Evolutionary conservation across 2,329 filamentous ascomycete species (phyloP).

Genomic region (Fusarium sp.): DNA sequence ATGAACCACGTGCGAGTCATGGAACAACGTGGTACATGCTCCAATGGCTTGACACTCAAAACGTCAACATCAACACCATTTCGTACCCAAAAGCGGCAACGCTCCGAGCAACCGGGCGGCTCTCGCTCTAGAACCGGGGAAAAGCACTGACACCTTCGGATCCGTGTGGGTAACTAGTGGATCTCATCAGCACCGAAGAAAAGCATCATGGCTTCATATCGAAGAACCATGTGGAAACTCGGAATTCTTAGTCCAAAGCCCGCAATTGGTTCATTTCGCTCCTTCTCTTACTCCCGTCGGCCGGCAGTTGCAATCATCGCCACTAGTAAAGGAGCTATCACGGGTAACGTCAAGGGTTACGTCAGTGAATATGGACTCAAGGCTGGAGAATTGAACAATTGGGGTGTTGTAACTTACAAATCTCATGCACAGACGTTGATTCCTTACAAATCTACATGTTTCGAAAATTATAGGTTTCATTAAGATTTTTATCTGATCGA

Average conservation of each 20-base stretch:
- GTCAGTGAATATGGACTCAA: slow-evolving; percentile 17
- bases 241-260: slow-evolving; percentile 30
- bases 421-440: slow-evolving; percentile 27
- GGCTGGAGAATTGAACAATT: background rate
- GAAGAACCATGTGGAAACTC: slow-evolving; percentile 16
- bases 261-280: slow-evolving; percentile 11
- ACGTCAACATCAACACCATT: background rate
- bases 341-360: slow-evolving; percentile 33
- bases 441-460: slow-evolving; percentile 24
- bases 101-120: slow-evolving; percentile 5
- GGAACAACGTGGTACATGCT: background rate
- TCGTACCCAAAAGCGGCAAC: slow-evolving; percentile 2
- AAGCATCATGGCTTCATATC: slow-evolving; percentile 17
- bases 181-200: background rate
- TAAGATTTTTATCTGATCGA: background rate
- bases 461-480: slow-evolving; percentile 1
- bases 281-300: background rate
- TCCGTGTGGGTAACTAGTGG: slow-evolving; percentile 13
- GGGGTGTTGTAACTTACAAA: slow-evolving; percentile 23
- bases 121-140: background rate
- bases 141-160: slow-evolving; percentile 31
- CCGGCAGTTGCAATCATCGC: slow-evolving; percentile 22
- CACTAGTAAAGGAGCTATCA: slow-evolving; percentile 12
- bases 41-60: slow-evolving; percentile 1
- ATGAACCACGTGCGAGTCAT: slow-evolving; percentile 13